Evolutionary conservation across 768 basidiomycete species (phyloP), one percentile per base, ranked within the genome.

Genomic region (Lactifluus hygrophoroides): DNA sequence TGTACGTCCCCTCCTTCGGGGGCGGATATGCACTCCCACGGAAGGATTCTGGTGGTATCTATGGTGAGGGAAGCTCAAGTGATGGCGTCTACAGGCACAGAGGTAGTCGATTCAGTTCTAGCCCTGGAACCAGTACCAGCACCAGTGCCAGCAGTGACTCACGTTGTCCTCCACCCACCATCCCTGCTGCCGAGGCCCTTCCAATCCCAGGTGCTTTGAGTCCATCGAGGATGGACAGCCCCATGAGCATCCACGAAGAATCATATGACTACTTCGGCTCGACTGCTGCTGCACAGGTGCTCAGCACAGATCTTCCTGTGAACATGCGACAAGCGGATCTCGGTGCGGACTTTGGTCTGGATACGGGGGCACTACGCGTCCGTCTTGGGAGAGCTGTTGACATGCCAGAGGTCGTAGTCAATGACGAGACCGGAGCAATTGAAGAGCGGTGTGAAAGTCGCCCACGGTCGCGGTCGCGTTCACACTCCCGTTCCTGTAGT

Each of bases 1-100:
- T 88, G 23, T 88, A 87, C 66, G 83, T 84, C 16, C 86, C 86
- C 1, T 73, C 76, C n/a, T 66, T 69, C 4, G 66, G 67, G 35
- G 65, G 65, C 34, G 69, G 66, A 42, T 72, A 72, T 56, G 65
- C 58, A 49, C 32, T 50, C 28, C 48, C 60, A 34, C 60, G 21
- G 64, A 68, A 54, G 32, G 66, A 62, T 49, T 65, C 64, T 11
- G 67, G 64, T 13, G 66, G 58, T 44, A n/a, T 64, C 3, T 60
- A 52, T 27, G 63, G 66, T 47, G 51, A 38, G 49, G 57, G 51
- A 48, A 56, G 54, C 27, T 59, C 64, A 2, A 58, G 57, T 27
- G 71, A 72, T 58, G 72, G 71, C 61, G 67, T 71, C 19, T 72
- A 72, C 61, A 68, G 68, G 56, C 71, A 71, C 30, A 71, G 68